These are phyloP conservation scores for Rhamnella rubrinervis DNA, from an alignment of 331 rosid species.

Conservation along the genomic window DNA sequence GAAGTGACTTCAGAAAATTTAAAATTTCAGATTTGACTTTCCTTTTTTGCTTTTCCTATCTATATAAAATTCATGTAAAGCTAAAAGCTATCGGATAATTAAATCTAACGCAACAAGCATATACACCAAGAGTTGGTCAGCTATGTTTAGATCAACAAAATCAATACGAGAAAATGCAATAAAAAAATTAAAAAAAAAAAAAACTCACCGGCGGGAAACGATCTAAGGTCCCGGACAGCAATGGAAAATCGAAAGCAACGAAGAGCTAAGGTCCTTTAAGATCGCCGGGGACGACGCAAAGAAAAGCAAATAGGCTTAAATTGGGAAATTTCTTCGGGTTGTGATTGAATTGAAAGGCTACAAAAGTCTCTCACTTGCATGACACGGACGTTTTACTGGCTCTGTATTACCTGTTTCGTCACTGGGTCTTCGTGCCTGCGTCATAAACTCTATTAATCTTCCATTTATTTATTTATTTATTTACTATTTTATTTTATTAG, in stretches of 20 bases:
- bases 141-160: neutral
- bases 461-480: neutral
- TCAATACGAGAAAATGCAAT: neutral
- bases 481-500: no score
- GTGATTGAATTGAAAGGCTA: neutral
- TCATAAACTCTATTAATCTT: neutral
- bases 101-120: neutral
- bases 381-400: neutral
- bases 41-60: neutral
- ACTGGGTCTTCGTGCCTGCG: neutral
- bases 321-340: neutral
- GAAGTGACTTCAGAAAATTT: neutral
- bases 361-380: neutral
- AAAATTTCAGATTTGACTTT: neutral
- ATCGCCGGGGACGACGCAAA: neutral
- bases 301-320: neutral
- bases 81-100: neutral
- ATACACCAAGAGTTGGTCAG: neutral
- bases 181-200: neutral
- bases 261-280: neutral
- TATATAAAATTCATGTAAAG: neutral
- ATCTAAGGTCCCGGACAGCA: constrained; percentile 4
- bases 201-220: constrained; percentile 10
- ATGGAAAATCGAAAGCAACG: neutral
- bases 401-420: neutral